Conservation (phyloP, 192 early-diverging fungal species). For the Coemansia umbellata region DNA sequence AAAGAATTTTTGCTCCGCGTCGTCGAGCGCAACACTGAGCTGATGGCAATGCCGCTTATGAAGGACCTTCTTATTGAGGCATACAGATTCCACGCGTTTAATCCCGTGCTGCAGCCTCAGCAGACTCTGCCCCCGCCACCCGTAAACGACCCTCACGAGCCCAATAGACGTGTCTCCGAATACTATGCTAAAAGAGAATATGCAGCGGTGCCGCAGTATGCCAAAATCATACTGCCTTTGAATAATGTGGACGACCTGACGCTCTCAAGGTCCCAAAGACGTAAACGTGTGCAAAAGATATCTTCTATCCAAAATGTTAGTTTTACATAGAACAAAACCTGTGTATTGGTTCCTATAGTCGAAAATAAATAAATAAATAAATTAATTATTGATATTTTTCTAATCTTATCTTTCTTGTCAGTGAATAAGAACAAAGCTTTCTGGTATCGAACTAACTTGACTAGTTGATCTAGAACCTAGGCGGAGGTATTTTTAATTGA, state of each 20-base stretch:
- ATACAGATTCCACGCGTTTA: constrained; percentile 49
- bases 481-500: too few relatives aligned
- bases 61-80: constrained; percentile 51
- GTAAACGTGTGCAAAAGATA: constrained; percentile 25
- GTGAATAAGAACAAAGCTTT: too few relatives aligned
- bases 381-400: too few relatives aligned
- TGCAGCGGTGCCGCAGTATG: constrained; percentile 17
- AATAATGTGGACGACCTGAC: constrained; percentile 33
- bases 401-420: too few relatives aligned
- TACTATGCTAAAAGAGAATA: constrained; percentile 31
- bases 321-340: background rate
- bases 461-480: too few relatives aligned
- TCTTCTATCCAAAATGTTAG: constrained; percentile 17
- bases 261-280: constrained; percentile 38
- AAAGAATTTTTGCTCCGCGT: constrained; percentile 39
- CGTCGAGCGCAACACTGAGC: constrained; percentile 38
- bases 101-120: constrained; percentile 9
- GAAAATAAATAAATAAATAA: too few relatives aligned
- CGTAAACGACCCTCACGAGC: background rate
- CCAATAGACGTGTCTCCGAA: constrained; percentile 16
- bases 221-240: constrained; percentile 46
- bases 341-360: too few relatives aligned
- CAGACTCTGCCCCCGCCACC: background rate
- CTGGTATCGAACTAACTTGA: too few relatives aligned
- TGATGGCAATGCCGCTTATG: constrained; percentile 45